Evolutionary conservation across 2,329 filamentous ascomycete species (phyloP).

Genomic region (Ophiostoma pallidulum): DNA sequence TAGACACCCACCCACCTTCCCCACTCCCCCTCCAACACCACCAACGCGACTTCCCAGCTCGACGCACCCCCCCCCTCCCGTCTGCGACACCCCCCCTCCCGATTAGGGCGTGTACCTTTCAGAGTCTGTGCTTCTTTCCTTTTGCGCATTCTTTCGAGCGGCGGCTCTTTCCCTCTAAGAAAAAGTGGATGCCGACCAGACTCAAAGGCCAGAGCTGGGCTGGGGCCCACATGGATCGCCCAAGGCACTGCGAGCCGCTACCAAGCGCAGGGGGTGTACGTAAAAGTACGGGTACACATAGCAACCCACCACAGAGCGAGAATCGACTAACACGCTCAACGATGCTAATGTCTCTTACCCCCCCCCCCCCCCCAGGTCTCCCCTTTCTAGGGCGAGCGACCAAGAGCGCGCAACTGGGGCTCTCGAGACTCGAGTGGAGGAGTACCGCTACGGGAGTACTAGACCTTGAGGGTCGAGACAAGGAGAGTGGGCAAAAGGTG

Average conservation of each 20-base stretch:
- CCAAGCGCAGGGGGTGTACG: not conserved
- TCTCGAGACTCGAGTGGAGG: too few relatives aligned
- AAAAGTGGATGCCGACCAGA: too few relatives aligned
- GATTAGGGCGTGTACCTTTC: not conserved
- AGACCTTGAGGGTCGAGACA: too few relatives aligned
- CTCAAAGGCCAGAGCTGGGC: not conserved
- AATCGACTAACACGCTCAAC: too few relatives aligned
- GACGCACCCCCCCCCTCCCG: not conserved
- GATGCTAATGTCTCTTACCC: not conserved
- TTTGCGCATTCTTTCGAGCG: conserved; percentile 9
- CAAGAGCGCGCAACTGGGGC: too few relatives aligned
- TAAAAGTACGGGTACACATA: too few relatives aligned
- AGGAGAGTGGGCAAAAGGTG: too few relatives aligned
- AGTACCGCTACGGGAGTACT: too few relatives aligned
- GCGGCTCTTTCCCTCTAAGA: conserved; percentile 7
- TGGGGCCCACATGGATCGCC: conserved; percentile 1
- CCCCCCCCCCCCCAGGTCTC: too few relatives aligned
- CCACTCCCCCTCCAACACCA: not conserved
- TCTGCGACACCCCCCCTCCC: not conserved
- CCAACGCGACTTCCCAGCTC: not conserved
- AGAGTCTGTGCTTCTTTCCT: not conserved
- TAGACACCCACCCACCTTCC: not conserved
- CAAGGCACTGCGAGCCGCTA: not conserved
- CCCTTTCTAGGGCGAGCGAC: conserved; percentile 5
- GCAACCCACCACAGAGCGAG: too few relatives aligned